Percentiles rank a stretch among this genome's conserved stretches.
phyloP scores from a whole-genome alignment of 192 early-diverging fungal genomes.

The Glomus cerebriforme region DNA sequence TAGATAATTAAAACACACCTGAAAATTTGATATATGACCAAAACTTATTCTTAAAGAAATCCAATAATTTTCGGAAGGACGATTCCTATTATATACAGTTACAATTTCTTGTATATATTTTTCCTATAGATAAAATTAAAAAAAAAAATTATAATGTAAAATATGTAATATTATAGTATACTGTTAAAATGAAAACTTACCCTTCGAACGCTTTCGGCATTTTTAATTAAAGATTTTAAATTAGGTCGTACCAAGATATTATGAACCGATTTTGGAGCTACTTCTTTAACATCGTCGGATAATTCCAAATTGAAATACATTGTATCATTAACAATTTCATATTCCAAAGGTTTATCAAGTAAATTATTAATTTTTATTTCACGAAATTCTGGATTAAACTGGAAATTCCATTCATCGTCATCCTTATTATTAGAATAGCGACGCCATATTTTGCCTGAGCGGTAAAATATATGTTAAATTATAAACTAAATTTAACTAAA shows the following conservation, averaged over 20 bases:
- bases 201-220: slow-evolving; percentile 61
- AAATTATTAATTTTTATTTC: slow-evolving; percentile 59
- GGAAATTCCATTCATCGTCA: slow-evolving; percentile 56
- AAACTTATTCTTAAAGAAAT: slow-evolving; percentile 67
- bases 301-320: slow-evolving; percentile 71
- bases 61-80: slow-evolving; percentile 69
- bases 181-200: slow-evolving; percentile 42
- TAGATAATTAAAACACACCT: slow-evolving; percentile 39
- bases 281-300: slow-evolving; percentile 39
- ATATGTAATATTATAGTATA: neutral
- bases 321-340: slow-evolving; percentile 70
- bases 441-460: slow-evolving; percentile 35
- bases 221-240: slow-evolving; percentile 54
- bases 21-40: slow-evolving; percentile 68
- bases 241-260: slow-evolving; percentile 55
- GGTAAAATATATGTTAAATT: neutral
- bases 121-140: slow-evolving; percentile 52
- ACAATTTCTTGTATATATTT: slow-evolving; percentile 76
- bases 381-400: slow-evolving; percentile 43
- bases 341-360: slow-evolving; percentile 56
- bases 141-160: no score
- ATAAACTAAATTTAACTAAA: neutral
- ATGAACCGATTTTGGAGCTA: slow-evolving; percentile 39
- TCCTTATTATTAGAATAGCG: slow-evolving; percentile 30
- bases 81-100: slow-evolving; percentile 66